These are phyloP conservation scores for Paspalum notatum DNA, from an alignment of 176 grass and related monocot genomes.

Conservation along the genomic window DNA sequence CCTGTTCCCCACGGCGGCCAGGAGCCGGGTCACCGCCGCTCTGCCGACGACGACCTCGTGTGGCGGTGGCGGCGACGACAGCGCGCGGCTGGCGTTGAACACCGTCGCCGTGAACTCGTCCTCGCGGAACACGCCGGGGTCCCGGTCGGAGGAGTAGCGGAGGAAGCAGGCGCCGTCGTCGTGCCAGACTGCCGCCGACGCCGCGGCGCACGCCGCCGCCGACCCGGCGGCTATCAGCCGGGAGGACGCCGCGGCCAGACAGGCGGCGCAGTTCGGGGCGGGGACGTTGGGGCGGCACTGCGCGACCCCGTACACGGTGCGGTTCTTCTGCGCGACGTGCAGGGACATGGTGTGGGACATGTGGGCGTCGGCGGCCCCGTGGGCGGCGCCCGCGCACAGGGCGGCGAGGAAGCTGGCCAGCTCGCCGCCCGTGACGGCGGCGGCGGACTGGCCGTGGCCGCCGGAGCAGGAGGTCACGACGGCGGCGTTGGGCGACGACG, in stretches of 20 bases:
- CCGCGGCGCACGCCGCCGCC: not conserved
- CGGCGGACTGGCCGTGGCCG: not conserved
- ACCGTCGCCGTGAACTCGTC: constrained; percentile 7
- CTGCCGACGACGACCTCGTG: no score
- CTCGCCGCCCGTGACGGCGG: not conserved
- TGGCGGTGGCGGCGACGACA: rapidly evolving
- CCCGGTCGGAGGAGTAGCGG: not conserved
- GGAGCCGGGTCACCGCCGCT: not conserved
- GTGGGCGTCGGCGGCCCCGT: not conserved
- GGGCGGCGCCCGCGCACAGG: not conserved
- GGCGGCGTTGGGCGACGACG: not conserved
- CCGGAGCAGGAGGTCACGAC: constrained; percentile 6
- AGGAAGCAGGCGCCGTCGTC: constrained; percentile 32
- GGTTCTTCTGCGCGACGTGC: not conserved
- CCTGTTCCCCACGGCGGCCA: not conserved
- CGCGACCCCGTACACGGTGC: constrained; percentile 8
- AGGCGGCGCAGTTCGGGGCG: not conserved
- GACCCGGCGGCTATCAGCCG: not conserved
- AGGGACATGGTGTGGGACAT: constrained; percentile 1
- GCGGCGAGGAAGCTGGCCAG: not conserved
- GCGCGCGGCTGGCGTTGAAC: constrained; percentile 1
- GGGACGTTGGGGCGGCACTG: constrained; percentile 22
- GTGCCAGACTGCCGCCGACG: constrained; percentile 19
- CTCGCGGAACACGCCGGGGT: not conserved
- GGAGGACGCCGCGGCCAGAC: not conserved